Evolutionary conservation across 106 monocot species (phyloP).

Genomic region (Amphibolis antarctica): DNA sequence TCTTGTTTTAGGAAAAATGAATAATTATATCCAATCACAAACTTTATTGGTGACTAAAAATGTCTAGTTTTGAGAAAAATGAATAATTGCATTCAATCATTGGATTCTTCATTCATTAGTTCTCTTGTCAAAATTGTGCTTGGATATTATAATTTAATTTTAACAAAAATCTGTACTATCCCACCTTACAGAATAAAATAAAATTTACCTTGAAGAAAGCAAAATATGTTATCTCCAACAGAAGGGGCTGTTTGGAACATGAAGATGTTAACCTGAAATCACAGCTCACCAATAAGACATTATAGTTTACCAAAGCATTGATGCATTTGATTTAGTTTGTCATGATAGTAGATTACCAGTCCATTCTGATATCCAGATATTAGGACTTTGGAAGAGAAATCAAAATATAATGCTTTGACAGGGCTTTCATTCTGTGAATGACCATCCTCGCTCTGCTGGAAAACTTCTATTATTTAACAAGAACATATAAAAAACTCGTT

Average conservation of each 20-base stretch:
- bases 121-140: too few relatives aligned
- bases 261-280: slow-evolving; percentile 49
- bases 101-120: too few relatives aligned
- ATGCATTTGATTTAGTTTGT: neutral
- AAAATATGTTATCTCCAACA: slow-evolving; percentile 37
- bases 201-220: slow-evolving; percentile 62
- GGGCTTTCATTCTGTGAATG: slow-evolving; percentile 18
- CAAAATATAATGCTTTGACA: slow-evolving; percentile 69
- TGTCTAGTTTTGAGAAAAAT: too few relatives aligned
- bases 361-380: slow-evolving; percentile 59
- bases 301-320: slow-evolving; percentile 1
- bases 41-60: too few relatives aligned
- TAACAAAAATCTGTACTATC: too few relatives aligned
- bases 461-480: neutral
- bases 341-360: slow-evolving; percentile 24
- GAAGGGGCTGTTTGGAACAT: slow-evolving; percentile 42
- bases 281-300: neutral
- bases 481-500: neutral
- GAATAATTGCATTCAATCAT: too few relatives aligned
- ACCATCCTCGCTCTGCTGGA: slow-evolving; percentile 38
- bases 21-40: too few relatives aligned
- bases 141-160: too few relatives aligned
- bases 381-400: slow-evolving; percentile 41
- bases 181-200: too few relatives aligned
- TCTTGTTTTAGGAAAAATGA: too few relatives aligned